Base-by-base conservation (phyloP, 768 basidiomycete genomes). In the Suillus variegatus region DNA sequence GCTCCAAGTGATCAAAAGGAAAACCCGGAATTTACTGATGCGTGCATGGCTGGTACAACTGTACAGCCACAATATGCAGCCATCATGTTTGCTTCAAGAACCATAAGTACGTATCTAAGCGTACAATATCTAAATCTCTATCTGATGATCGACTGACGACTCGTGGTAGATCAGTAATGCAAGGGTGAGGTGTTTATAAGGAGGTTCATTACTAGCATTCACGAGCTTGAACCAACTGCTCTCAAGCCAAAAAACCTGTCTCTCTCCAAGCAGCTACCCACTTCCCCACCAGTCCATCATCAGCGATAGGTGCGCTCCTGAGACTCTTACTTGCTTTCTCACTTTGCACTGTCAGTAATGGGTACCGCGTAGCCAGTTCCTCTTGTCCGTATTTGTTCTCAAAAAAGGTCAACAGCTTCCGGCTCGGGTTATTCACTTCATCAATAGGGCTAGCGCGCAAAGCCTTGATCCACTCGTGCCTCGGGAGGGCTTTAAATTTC, bases 211-310 rank as follows among this genome's bases (percentile, higher is more conserved):
- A 36, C 36, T 36, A 36, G 36, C 8, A 36, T 38, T 10, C 36
- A 38, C 36, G 4, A 36, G n/a, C 22, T 40, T 6, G 44, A n/a
- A n/a, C 14, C 8, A 51, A 32, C 12, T 22, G 20, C n/a, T 41
- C 36, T 66, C 64, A 62, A 56, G 32, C 60, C 58, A 76, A 64
- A 68, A 85, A 84, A 16, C 78, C 79, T 18, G 74, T 77, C 58
- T 76, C 70, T 64, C 76, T 77, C 83, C 83, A 85, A 16, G 77
- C 72, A n/a, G 62, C 69, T 1, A 80, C 75, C 83, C 83, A 84
- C 47, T 80, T 79, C 18, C 68, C 74, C 2, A 84, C 79, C 43
- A 84, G 65, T 28, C 63, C 75, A 2, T 74, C 68, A 13, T 63
- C 67, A 0, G 60, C 63, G n/a, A 66, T 65, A 1, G 71, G 71